Evolutionary conservation across 2,329 filamentous ascomycete genomes (phyloP).

Genomic region (Aspergillus texensis): DNA sequence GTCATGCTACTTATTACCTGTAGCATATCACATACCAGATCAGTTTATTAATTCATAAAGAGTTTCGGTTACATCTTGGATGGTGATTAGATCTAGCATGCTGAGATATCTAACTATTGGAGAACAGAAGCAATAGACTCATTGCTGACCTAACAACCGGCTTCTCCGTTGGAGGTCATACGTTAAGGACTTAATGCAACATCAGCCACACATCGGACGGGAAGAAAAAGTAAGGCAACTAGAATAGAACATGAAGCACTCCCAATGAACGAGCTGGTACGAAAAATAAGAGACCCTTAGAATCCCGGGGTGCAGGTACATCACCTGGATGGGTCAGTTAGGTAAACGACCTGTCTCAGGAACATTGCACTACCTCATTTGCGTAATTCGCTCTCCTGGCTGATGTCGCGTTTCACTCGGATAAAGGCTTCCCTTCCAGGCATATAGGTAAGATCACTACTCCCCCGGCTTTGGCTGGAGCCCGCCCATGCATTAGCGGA

Average conservation of each 20-base stretch:
- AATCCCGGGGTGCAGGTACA: background rate
- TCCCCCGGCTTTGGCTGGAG: constrained; percentile 26
- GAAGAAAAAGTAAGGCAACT: background rate
- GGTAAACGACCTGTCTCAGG: background rate
- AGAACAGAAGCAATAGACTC: background rate
- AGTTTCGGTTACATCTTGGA: background rate
- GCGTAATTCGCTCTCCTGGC: constrained; percentile 34
- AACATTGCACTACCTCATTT: constrained; percentile 11
- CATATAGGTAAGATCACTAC: constrained; percentile 22
- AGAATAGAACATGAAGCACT: background rate
- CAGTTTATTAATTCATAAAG: background rate
- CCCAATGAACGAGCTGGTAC: background rate
- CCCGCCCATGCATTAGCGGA: constrained; percentile 38
- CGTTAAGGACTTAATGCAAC: background rate
- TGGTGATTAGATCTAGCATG: background rate
- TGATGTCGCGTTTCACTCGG: constrained; percentile 37
- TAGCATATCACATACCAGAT: constrained; percentile 1
- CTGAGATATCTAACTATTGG: background rate
- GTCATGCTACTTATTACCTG: background rate
- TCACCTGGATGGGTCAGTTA: background rate
- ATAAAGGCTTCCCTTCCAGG: constrained; percentile 27
- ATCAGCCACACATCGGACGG: background rate
- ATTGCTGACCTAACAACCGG: background rate
- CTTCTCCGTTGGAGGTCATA: background rate
- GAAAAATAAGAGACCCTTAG: background rate